Evolutionary conservation across 2,329 filamentous ascomycete species (phyloP), one percentile per base, ranked within the genome.

Genomic region (Calonectria pseudoreteaudii): DNA sequence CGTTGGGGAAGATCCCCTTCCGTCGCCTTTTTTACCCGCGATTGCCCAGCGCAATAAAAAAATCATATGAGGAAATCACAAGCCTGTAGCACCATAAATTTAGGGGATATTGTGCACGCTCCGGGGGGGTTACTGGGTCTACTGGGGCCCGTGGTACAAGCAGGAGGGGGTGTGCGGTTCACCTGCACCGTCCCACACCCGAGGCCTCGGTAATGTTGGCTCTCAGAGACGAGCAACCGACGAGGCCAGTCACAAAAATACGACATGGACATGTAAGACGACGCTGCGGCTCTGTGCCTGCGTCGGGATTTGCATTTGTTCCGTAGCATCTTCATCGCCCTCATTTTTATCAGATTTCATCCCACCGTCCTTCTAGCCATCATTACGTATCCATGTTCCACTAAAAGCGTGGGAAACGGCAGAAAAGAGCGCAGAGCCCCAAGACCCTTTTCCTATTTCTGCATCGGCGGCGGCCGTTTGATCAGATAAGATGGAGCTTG

Each of bases 261-360:
- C 56, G n/a, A 38, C 38, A 9, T 11, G 18, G n/a, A 49, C 18
- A 49, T 49, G 60, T 65, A 30, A 49, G 30, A 18, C 7, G 60
- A 65, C 41, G 50, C 50, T 68, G 66, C 66, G 56, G 56, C 56
- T 62, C 56, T 62, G 56, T 62, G 34, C 56, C n/a, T 62, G 44
- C 44, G 23, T 47, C 10, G 20, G 44, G 44, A 23, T 47, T 20
- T 23, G n/a, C 44, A 47, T 47, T 7, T 9, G 13, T 5, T 47
- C 44, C 11, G n/a, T 11, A 47, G 10, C 44, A 30, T 49, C 23
- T 65, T 28, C 13, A 16, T 31, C 49, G 28, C 58, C 38, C n/a
- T 60, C 65, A 23, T 44, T 53, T 18, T 64, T 72, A 68, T 72
- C 70, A 68, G 65, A 70, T 73, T 47, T 49, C 50, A 65, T 62